Conservation (phyloP, 148 eudicot genomes). For the Pharnaceum exiguum region DNA sequence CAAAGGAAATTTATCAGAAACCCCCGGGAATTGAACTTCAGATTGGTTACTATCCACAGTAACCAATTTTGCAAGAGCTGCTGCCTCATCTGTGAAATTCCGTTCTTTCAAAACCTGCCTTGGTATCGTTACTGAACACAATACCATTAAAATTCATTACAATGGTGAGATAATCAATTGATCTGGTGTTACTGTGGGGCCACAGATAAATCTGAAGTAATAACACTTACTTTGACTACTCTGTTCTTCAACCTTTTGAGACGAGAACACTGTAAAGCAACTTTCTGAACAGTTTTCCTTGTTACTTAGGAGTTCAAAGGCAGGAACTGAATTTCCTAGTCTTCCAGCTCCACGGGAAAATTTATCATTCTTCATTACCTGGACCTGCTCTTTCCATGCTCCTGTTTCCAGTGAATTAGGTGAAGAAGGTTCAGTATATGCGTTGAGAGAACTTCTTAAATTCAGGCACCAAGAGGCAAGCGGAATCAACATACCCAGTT, state of each 20-base stretch:
- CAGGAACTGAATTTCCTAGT: background rate
- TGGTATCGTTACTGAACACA: conserved; percentile 16
- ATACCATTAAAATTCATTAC: background rate
- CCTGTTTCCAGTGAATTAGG: background rate
- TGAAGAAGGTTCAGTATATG: no score
- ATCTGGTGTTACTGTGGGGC: background rate
- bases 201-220: background rate
- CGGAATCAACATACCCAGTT: conserved; percentile 15
- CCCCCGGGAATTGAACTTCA: conserved; percentile 8
- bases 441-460: background rate
- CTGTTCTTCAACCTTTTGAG: background rate
- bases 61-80: conserved; percentile 34
- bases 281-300: conserved; percentile 7
- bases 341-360: background rate
- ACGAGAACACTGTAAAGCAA: conserved; percentile 19
- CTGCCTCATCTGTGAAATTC: conserved; percentile 37
- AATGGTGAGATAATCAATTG: no score
- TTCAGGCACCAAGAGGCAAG: background rate
- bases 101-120: conserved; percentile 28
- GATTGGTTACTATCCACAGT: conserved; percentile 10
- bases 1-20: conserved; percentile 9
- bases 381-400: background rate
- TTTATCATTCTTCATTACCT: background rate
- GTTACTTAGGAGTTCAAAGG: background rate
- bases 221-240: conserved; percentile 1